Conservation (phyloP, 1,139 yeast species). For the Scheffersomyces quercinus region DNA sequence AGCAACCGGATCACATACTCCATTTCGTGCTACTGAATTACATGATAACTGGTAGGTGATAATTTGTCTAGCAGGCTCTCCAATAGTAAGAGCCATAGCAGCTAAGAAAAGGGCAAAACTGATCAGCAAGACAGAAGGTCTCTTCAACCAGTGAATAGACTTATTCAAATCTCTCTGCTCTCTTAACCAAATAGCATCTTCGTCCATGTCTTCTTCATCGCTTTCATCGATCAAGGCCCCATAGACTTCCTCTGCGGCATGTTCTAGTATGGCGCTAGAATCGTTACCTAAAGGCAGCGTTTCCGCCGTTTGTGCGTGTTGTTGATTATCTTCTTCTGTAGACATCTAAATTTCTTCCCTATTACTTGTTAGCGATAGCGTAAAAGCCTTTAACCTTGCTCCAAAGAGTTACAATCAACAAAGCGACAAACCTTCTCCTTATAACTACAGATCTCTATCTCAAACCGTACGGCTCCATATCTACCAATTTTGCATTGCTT, state of each 20-base stretch:
- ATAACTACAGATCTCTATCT: no score
- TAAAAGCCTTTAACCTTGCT: no score
- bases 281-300: neutral
- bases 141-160: conserved; percentile 1
- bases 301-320: no score
- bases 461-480: no score
- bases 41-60: conserved; percentile 3
- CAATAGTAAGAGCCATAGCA: neutral
- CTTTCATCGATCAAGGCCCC: conserved; percentile 4
- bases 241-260: neutral
- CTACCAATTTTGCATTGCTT: no score
- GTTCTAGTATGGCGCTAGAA: neutral
- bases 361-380: no score
- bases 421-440: no score
- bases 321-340: no score
- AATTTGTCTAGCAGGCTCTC: neutral
- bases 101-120: neutral
- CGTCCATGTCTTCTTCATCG: conserved; percentile 3
- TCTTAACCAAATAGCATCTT: conserved; percentile 2
- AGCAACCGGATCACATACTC: conserved; percentile 3
- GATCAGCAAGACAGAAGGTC: conserved; percentile 4
- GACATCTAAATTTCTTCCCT: no score
- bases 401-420: no score
- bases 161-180: neutral
- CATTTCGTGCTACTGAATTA: conserved; percentile 2